Evolutionary conservation across 352 stramenopile genomes (phyloP).

Genomic region (Albugo candida): DNA sequence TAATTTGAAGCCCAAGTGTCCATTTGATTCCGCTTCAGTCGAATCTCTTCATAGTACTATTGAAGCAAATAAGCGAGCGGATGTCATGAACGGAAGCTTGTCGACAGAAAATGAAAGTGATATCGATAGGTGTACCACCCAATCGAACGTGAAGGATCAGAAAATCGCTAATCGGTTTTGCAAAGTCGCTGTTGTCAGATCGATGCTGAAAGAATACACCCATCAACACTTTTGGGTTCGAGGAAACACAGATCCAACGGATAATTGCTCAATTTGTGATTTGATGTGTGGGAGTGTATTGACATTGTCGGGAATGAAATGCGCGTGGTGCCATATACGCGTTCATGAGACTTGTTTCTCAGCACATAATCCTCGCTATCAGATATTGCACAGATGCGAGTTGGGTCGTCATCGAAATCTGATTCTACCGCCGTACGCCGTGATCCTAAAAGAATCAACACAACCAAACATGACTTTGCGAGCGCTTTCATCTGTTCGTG

Average conservation of each 20-base stretch:
- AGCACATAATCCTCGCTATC: not conserved
- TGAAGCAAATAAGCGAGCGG: too few species aligned
- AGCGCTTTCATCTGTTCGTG: constrained; percentile 45
- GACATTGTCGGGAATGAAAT: constrained; percentile 58
- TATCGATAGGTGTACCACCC: too few species aligned
- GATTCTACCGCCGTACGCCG: constrained; percentile 39
- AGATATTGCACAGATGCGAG: constrained; percentile 37
- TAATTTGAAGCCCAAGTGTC: not conserved
- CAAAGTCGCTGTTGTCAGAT: constrained; percentile 9
- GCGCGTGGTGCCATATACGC: constrained; percentile 58
- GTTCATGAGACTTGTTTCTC: constrained; percentile 63
- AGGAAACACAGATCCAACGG: constrained; percentile 68
- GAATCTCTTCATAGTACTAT: not conserved
- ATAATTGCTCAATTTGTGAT: constrained; percentile 55
- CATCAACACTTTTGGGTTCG: constrained; percentile 57
- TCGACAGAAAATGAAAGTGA: too few species aligned
- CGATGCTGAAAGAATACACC: constrained; percentile 3
- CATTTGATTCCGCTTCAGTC: not conserved
- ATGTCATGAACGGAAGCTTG: too few species aligned
- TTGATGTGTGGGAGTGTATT: constrained; percentile 69
- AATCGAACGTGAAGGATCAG: too few species aligned
- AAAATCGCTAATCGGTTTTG: constrained; percentile 3
- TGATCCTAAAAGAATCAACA: constrained; percentile 19
- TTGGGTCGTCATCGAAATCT: constrained; percentile 45
- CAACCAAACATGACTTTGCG: constrained; percentile 36